Percentiles rank a stretch among this genome's conserved stretches.
These are phyloP conservation scores for Yamadazyma tumulicola DNA, from an alignment of 805 yeast species.

Conservation along the genomic window DNA sequence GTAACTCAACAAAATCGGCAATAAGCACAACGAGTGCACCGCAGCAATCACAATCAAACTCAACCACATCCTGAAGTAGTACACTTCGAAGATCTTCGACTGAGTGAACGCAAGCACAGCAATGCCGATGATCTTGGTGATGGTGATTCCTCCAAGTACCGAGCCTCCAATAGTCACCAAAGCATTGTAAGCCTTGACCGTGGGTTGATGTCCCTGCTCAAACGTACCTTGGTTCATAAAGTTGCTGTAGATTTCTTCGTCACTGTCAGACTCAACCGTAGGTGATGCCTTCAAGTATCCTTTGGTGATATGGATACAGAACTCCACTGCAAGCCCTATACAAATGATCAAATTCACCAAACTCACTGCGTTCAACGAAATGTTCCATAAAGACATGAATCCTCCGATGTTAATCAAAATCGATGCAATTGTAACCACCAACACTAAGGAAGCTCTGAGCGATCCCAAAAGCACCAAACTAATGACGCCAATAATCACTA, in stretches of 20 bases:
- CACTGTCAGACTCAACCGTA: not conserved
- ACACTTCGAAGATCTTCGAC: constrained; percentile 84
- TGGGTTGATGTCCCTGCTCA: constrained; percentile 8
- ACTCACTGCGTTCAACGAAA: constrained; percentile 83
- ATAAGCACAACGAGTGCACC: constrained; percentile 69
- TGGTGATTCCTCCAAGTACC: constrained; percentile 84
- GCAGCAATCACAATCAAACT: constrained; percentile 74
- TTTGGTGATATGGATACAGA: constrained; percentile 81
- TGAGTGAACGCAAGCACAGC: constrained; percentile 80
- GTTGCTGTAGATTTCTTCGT: constrained; percentile 1
- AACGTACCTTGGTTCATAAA: not conserved
- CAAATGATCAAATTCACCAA: constrained; percentile 90
- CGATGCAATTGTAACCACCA: constrained; percentile 57
- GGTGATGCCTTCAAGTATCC: constrained; percentile 50
- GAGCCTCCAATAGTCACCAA: constrained; percentile 82
- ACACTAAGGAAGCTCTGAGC: constrained; percentile 50
- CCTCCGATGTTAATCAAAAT: constrained; percentile 77
- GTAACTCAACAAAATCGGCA: constrained; percentile 69
- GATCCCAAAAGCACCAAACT: constrained; percentile 67
- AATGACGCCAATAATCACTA: constrained; percentile 47
- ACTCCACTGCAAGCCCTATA: constrained; percentile 90
- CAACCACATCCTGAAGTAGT: constrained; percentile 94
- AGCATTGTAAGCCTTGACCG: constrained; percentile 50
- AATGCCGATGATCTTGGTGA: constrained; percentile 88
- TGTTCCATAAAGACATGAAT: constrained; percentile 67